Base-by-base conservation (phyloP, 805 yeast species). In the Yamadazyma endophytica region DNA sequence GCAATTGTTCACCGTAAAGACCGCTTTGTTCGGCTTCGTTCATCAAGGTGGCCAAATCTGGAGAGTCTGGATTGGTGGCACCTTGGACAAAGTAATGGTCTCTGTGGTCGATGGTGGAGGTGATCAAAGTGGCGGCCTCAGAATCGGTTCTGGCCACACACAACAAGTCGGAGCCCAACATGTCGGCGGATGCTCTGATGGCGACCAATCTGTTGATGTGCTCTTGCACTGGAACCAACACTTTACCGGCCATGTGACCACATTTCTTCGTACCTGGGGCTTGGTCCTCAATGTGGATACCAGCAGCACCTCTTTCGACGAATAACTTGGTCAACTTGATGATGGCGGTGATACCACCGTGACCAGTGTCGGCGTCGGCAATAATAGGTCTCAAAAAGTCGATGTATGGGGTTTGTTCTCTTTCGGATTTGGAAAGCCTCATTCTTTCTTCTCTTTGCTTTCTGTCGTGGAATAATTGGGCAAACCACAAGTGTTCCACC, bases 171-270 rank as follows among this genome's bases (percentile, higher is more conserved):
- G 88, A 75, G 31, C 95, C 92, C 65, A 86, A 78, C 41, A 89
- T 83, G 64, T 90, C 97, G 29, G 97, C 96, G 52, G 94, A 79
- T 41, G 95, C 87, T 64, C 97, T 82, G 52, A 90, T 85, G 29
- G 97, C 94, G 44, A 87, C 81, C 58, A 90, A 73, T 61, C 97
- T 79, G 69, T 86, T 88, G 64, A 90, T 85, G 66, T 90, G 97
- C 69, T 90, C 97, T 66, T 88, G 96, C 38, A 88, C 92, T 42
- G 97, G 97, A 42, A 90, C 96, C 47, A 90, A 77, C 32, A 92
- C 97, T 64, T 92, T 87, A 50, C 97, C 97, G 46, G 95, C 97
- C 97, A 90, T 90, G 66, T 90, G 97, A 40, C 97, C 97, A 70
- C 97, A 90, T 69, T 90, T 90, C 65, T 90, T 90, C 50, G 97